phyloP scores from a whole-genome alignment of 495 filamentous ascomycete species.

The Ramalina intermedia region DNA sequence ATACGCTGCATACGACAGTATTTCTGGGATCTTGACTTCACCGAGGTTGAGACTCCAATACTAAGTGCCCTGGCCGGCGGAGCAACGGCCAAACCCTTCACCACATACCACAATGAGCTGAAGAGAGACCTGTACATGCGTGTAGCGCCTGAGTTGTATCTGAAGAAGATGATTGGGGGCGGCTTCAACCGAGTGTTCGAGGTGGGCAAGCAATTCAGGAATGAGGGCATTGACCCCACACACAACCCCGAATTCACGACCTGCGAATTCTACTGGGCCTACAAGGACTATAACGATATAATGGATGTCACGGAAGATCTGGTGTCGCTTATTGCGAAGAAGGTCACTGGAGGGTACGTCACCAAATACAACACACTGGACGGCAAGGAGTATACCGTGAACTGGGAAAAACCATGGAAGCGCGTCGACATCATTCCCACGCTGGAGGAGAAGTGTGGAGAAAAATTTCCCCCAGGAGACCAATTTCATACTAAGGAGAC shows the following conservation, averaged over 20 bases:
- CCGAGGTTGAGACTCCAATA: slow-evolving; percentile 96
- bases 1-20: slow-evolving; percentile 71
- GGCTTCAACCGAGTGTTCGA: slow-evolving; percentile 89
- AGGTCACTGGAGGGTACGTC: slow-evolving; percentile 68
- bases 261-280: slow-evolving; percentile 94
- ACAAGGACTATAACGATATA: slow-evolving; percentile 81
- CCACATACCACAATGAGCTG: slow-evolving; percentile 87
- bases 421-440: slow-evolving; percentile 93
- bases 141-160: slow-evolving; percentile 85
- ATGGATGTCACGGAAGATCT: slow-evolving; percentile 93
- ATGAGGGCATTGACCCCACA: slow-evolving; percentile 89
- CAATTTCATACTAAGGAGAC: slow-evolving; percentile 83
- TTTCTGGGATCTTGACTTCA: slow-evolving; percentile 74
- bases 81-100: slow-evolving; percentile 89
- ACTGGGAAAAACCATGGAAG: slow-evolving; percentile 93
- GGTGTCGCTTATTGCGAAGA: slow-evolving; percentile 80
- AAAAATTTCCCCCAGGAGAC: slow-evolving; percentile 81
- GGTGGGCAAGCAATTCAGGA: slow-evolving; percentile 80
- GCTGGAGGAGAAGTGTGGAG: slow-evolving; percentile 74
- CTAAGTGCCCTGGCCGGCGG: slow-evolving; percentile 93
- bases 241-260: slow-evolving; percentile 99
- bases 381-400: slow-evolving; percentile 75
- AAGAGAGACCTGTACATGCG: slow-evolving; percentile 90
- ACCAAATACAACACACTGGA: slow-evolving; percentile 71
- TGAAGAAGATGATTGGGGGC: slow-evolving; percentile 92